Evolutionary conservation across 2,329 filamentous ascomycete genomes (phyloP).

Genomic region (Anisogramma anomala): DNA sequence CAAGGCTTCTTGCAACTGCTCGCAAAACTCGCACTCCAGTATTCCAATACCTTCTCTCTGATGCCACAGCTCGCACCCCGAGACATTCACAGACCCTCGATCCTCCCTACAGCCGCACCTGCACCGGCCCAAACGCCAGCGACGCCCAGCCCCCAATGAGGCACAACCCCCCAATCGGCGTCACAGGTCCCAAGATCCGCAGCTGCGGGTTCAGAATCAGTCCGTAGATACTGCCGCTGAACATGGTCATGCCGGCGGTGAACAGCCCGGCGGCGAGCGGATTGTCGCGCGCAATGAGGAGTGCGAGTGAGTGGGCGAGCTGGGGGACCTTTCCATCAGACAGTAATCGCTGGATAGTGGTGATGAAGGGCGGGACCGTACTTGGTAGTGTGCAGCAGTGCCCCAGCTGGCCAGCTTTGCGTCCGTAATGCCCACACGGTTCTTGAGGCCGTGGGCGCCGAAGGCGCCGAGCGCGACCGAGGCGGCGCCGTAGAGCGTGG

Average conservation of each 20-base stretch:
- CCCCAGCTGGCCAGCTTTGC: constrained; percentile 46
- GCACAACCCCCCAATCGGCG: constrained; percentile 51
- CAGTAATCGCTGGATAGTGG: no score
- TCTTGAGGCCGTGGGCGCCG: constrained; percentile 56
- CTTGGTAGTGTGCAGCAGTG: constrained; percentile 59
- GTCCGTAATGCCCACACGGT: constrained; percentile 41
- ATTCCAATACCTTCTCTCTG: no score
- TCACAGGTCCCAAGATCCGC: constrained; percentile 50
- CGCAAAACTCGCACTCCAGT: no score
- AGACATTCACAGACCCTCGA: not conserved
- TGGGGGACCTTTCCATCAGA: no score
- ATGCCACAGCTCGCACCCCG: no score
- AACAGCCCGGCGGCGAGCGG: constrained; percentile 47
- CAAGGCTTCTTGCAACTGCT: no score
- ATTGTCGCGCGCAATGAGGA: constrained; percentile 48
- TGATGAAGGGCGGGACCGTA: no score
- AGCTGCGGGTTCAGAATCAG: constrained; percentile 52
- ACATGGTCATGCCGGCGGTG: constrained; percentile 54
- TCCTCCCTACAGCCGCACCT: constrained; percentile 7
- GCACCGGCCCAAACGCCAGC: constrained; percentile 22
- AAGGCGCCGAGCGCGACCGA: constrained; percentile 54
- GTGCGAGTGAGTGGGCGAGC: constrained; percentile 50
- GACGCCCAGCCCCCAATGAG: constrained; percentile 53
- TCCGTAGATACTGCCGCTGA: constrained; percentile 54
- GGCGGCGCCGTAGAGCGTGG: constrained; percentile 49